Evolutionary conservation across 495 filamentous ascomycete genomes (phyloP).

Genomic region (Hypomontagnella submonticulosa): DNA sequence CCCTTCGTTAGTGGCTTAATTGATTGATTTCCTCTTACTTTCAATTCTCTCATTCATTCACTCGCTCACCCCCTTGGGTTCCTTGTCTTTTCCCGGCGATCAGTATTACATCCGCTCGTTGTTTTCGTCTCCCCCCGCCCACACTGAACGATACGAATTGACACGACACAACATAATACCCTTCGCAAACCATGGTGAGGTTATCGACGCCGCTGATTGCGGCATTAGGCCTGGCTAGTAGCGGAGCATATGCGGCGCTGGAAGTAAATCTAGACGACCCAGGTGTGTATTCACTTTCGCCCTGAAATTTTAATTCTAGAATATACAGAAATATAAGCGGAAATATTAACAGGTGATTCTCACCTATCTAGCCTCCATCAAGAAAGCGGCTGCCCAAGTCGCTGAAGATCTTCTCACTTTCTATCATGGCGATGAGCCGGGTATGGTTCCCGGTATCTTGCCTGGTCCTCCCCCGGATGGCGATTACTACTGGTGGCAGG

Average conservation of each 20-base stretch:
- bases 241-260: slow-evolving; percentile 42
- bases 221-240: slow-evolving; percentile 35
- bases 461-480: slow-evolving; percentile 56
- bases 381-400: slow-evolving; percentile 67
- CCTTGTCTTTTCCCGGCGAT: no score
- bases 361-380: slow-evolving; percentile 64
- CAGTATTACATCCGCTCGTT: slow-evolving; percentile 16
- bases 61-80: no score
- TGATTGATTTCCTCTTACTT: no score
- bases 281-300: slow-evolving; percentile 40
- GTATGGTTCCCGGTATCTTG: slow-evolving; percentile 68
- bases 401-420: slow-evolving; percentile 72
- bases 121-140: slow-evolving; percentile 11
- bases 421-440: slow-evolving; percentile 71
- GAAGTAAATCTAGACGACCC: slow-evolving; percentile 51
- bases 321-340: background rate
- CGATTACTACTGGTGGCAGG: slow-evolving; percentile 82
- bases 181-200: slow-evolving; percentile 40
- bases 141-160: slow-evolving; percentile 1
- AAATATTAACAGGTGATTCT: slow-evolving; percentile 17
- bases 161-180: background rate
- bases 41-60: no score
- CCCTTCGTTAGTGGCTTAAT: slow-evolving; percentile 12
- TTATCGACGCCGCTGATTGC: slow-evolving; percentile 45
- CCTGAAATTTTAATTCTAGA: background rate